These are phyloP conservation scores for Candida tibetensis DNA, from an alignment of 805 yeast genomes.

Conservation along the genomic window DNA sequence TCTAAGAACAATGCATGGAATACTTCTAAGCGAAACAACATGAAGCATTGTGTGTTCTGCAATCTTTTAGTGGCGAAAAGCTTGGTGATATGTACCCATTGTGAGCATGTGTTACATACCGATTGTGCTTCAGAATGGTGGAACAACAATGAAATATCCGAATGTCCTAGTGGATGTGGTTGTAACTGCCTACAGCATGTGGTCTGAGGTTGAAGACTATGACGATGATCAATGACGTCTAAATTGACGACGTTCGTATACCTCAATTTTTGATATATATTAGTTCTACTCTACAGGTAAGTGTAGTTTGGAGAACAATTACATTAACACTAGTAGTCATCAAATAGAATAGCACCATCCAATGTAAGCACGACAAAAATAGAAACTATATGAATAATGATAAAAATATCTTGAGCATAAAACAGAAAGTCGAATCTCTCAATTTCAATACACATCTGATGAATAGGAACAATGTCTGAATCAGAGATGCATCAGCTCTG, in stretches of 20 bases:
- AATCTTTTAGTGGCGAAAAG: slow-evolving; percentile 56
- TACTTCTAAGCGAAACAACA: slow-evolving; percentile 17
- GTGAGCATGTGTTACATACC: slow-evolving; percentile 79
- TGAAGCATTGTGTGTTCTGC: slow-evolving; percentile 64
- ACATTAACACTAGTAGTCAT: no score
- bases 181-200: slow-evolving; percentile 54
- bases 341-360: no score
- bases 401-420: no score
- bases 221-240: slow-evolving; percentile 1
- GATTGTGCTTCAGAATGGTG: slow-evolving; percentile 84
- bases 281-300: no score
- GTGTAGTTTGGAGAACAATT: no score
- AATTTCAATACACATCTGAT: no score
- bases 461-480: no score
- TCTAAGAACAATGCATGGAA: slow-evolving; percentile 32
- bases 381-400: no score
- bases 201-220: slow-evolving; percentile 1
- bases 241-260: neutral
- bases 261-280: no score
- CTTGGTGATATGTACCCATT: slow-evolving; percentile 63
- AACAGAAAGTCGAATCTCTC: no score
- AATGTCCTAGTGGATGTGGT: slow-evolving; percentile 87
- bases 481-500: no score
- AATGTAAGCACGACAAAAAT: no score
- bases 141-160: slow-evolving; percentile 36